phyloP scores from a whole-genome alignment of 1,139 yeast species.

The Candida sp. region DNA sequence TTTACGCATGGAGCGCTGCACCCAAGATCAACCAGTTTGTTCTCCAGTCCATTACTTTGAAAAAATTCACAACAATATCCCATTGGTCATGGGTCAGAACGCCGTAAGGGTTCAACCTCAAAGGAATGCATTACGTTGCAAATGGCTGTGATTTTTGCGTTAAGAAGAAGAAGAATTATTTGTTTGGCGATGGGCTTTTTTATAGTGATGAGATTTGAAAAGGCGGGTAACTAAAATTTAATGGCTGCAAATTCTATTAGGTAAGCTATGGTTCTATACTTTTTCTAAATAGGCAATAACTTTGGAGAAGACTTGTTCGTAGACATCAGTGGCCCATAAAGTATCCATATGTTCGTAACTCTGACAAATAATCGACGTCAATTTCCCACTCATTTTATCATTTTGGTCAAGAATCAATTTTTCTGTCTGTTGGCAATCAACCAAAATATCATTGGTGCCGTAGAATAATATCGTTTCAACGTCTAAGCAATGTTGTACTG shows the following conservation, averaged over 20 bases:
- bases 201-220: slow-evolving; percentile 2
- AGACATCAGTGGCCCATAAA: slow-evolving; percentile 28
- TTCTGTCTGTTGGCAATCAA: slow-evolving; percentile 35
- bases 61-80: slow-evolving; percentile 48
- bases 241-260: too few relatives aligned
- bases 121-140: slow-evolving; percentile 66
- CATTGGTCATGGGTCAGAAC: slow-evolving; percentile 77
- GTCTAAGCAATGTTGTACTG: slow-evolving; percentile 40
- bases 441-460: slow-evolving; percentile 38
- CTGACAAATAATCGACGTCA: slow-evolving; percentile 20
- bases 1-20: slow-evolving; percentile 68
- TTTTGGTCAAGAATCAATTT: slow-evolving; percentile 22
- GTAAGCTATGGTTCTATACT: too few relatives aligned
- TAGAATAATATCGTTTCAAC: slow-evolving; percentile 41
- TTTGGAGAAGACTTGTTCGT: slow-evolving; percentile 22
- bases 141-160: slow-evolving; percentile 73
- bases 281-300: slow-evolving; percentile 8
- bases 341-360: slow-evolving; percentile 37
- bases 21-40: slow-evolving; percentile 69
- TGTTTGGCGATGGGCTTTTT: slow-evolving; percentile 1
- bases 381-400: slow-evolving; percentile 19
- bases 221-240: slow-evolving; percentile 10
- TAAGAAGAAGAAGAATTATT: slow-evolving; percentile 18
- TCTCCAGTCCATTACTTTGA: slow-evolving; percentile 60
- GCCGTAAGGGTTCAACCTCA: slow-evolving; percentile 76